A percentile compares a stretch with the other conserved stretches of the same genome.
Conservation (phyloP, 371 early-diverging fungal species). For the Apophysomyces sp. region DNA sequence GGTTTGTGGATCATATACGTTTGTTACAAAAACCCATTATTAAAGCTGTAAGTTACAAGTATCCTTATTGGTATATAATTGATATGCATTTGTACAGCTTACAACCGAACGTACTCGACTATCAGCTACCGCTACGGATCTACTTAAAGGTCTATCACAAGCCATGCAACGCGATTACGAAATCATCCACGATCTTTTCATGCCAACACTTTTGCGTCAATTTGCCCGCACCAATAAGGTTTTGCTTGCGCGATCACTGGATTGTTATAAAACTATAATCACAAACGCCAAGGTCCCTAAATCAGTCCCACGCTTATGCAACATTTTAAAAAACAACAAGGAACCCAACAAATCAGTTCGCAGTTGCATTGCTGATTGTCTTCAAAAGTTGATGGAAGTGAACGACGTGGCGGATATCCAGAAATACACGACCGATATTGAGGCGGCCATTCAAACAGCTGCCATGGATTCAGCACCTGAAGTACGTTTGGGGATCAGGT, state of each 20-base stretch:
- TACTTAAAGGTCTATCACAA: conserved; percentile 44
- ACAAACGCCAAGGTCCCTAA: conserved; percentile 30
- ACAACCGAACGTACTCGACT: conserved; percentile 55
- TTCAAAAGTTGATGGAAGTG: conserved; percentile 37
- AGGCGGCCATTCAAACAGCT: conserved; percentile 42
- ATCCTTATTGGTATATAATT: not conserved
- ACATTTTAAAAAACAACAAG: conserved; percentile 8
- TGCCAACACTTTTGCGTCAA: conserved; percentile 45
- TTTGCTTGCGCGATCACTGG: conserved; percentile 38
- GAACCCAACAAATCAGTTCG: conserved; percentile 45
- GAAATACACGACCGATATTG: conserved; percentile 30
- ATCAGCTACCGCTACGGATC: conserved; percentile 50
- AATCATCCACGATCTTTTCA: conserved; percentile 34
- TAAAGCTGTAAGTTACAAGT: conserved; percentile 20
- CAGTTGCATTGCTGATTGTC: conserved; percentile 37
- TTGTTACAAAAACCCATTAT: conserved; percentile 28
- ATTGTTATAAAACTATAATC: conserved; percentile 41
- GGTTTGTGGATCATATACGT: conserved; percentile 34
- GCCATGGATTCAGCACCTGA: conserved; percentile 53
- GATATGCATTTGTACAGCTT: conserved; percentile 30
- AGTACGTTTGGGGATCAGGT: conserved; percentile 43
- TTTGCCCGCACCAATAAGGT: conserved; percentile 64
- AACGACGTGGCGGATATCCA: conserved; percentile 37
- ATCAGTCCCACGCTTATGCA: conserved; percentile 39
- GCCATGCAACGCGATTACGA: conserved; percentile 49